Conservation (phyloP, 768 basidiomycete genomes). For the Mycena albidolilacea region DNA sequence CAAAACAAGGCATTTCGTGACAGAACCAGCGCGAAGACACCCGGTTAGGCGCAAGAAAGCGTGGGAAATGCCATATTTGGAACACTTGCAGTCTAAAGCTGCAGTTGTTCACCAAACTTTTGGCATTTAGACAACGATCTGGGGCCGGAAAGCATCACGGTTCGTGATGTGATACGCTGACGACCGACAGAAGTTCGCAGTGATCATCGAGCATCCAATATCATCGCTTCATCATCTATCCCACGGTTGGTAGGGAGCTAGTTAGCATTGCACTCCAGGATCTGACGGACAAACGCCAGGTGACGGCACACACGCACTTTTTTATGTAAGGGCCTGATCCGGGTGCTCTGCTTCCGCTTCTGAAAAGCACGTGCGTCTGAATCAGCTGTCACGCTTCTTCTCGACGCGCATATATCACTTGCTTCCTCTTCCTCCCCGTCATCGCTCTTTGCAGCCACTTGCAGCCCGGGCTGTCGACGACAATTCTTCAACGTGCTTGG, state of each 20-base stretch:
- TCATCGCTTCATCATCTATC: slow-evolving; percentile 7
- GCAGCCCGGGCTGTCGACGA: too few relatives aligned
- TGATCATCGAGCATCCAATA: slow-evolving; percentile 13
- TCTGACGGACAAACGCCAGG: too few relatives aligned
- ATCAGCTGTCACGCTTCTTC: too few relatives aligned
- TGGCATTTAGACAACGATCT: slow-evolving; percentile 4
- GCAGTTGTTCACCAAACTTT: slow-evolving; percentile 5
- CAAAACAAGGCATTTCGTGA: slow-evolving; percentile 1
- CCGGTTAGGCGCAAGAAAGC: neutral
- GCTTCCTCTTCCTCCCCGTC: too few relatives aligned
- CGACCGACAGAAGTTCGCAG: slow-evolving; percentile 10
- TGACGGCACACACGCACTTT: too few relatives aligned
- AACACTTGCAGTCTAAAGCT: neutral
- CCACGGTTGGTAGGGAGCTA: slow-evolving; percentile 6
- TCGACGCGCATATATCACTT: too few relatives aligned
- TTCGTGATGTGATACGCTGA: slow-evolving; percentile 4
- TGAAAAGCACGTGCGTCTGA: too few relatives aligned
- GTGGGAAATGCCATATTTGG: slow-evolving; percentile 1
- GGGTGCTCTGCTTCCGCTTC: too few relatives aligned
- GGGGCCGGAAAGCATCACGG: slow-evolving; percentile 4
- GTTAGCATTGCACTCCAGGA: neutral
- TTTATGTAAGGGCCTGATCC: too few relatives aligned
- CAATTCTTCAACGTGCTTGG: too few relatives aligned
- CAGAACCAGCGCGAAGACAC: slow-evolving; percentile 5
- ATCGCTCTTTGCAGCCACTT: too few relatives aligned